Base-by-base conservation (phyloP, 1,139 yeast species). In the Geotrichum carabidarum region DNA sequence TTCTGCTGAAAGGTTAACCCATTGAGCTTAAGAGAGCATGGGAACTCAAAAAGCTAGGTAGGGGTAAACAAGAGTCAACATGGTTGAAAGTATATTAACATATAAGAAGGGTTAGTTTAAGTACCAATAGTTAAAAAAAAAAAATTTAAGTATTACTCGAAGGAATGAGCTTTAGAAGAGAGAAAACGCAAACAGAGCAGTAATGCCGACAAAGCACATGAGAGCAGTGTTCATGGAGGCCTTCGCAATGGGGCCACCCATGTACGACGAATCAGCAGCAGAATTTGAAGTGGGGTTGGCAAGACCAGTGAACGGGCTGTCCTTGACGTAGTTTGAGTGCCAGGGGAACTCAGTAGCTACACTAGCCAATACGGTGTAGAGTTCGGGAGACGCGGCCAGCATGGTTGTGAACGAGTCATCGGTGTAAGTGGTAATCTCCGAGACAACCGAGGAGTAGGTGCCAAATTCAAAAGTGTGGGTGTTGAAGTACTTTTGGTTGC, bases 301-400 rank as follows among this genome's bases (percentile, higher is more conserved):
- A 12, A 42, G 37, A 12, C 11, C 42, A 11, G 22, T 14, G 30
- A 32, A 47, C 2, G 50, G 37, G 34, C 49, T 40, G 41, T 53
- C 34, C 0, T 22, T 12, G 17, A 40, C 42, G 54, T 56, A 56
- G n/a, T 27, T 27, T 3, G 50, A 27, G 47, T 48, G 50, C 58
- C 58, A 56, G 8, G 58, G 58, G 47, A 56, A 50, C 45, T 56
- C 44, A n/a, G 51, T 27, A 8, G 58, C 58, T 9, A 48, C 30
- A 35, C 41, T 50, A 8, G 58, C 55, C 14, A 56, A 34, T 9
- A 37, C 54, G 9, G 56, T 46, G 27, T 46, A 31, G 34, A 48
- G 36, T n/a, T 37, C 48, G 1, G 56, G 56, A 7, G 49, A 37
- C 2, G 18, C 35, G 22, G 44, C 34, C 8, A 52, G 17, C 11